These are phyloP conservation scores for Rhynchospora tenuis DNA, from an alignment of 176 grass and related monocot species.

Conservation along the genomic window DNA sequence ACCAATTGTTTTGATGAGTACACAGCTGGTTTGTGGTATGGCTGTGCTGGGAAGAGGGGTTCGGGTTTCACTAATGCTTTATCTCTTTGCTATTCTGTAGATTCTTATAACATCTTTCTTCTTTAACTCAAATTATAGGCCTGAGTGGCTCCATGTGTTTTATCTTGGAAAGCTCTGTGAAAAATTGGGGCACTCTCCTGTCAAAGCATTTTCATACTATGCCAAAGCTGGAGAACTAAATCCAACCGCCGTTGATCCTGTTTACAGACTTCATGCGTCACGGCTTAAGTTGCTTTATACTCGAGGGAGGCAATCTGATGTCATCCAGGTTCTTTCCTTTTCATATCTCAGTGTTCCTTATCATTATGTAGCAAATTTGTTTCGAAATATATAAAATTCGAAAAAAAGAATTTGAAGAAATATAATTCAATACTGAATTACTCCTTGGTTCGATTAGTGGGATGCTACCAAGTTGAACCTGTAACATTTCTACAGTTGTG, in stretches of 20 bases:
- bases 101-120: not conserved
- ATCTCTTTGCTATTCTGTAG: not conserved
- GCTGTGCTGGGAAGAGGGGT: not conserved
- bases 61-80: not conserved
- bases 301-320: slow-evolving; percentile 63
- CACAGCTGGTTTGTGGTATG: too few species aligned
- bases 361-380: not conserved
- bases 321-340: slow-evolving; percentile 59
- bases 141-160: slow-evolving; percentile 94
- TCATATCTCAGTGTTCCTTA: not conserved
- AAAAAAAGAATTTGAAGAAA: not conserved
- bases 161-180: slow-evolving; percentile 97
- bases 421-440: not conserved
- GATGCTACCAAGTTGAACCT: not conserved
- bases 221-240: slow-evolving; percentile 66
- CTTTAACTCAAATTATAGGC: slow-evolving; percentile 36
- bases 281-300: slow-evolving; percentile 91
- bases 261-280: slow-evolving; percentile 97
- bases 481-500: not conserved
- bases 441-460: not conserved
- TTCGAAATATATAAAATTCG: not conserved
- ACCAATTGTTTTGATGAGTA: not conserved
- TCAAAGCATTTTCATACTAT: slow-evolving; percentile 85
- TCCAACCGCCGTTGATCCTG: slow-evolving; percentile 83
- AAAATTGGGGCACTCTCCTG: slow-evolving; percentile 67